Evolutionary conservation across 345 rosid species (phyloP).

Genomic region (Carallia pectinifolia): DNA sequence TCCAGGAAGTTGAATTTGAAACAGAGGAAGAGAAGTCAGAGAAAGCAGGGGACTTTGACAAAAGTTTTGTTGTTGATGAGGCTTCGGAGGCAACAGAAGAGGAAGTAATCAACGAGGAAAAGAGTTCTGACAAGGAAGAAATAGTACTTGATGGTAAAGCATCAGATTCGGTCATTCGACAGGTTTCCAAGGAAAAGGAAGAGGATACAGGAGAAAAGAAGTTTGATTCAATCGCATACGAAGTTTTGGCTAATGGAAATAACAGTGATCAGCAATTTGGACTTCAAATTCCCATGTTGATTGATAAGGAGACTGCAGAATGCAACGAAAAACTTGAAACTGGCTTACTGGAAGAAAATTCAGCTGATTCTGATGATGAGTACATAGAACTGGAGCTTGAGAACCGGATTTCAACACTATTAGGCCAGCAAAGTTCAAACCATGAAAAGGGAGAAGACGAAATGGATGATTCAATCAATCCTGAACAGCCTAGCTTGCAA

Average conservation of each 20-base stretch:
- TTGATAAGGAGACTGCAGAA: background rate
- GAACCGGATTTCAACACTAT: conserved; percentile 22
- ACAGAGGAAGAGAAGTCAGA: conserved; percentile 5
- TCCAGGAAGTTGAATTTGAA: background rate
- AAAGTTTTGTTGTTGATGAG: conserved; percentile 11
- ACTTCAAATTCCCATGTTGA: conserved; percentile 19
- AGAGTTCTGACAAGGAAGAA: background rate
- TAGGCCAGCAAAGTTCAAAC: conserved; percentile 16
- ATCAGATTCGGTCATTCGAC: background rate
- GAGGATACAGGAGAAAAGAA: background rate
- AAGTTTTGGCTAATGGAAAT: conserved; percentile 24
- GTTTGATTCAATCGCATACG: conserved; percentile 8
- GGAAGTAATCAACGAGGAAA: background rate
- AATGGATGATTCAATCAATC: conserved; percentile 8
- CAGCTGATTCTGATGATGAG: conserved; percentile 39
- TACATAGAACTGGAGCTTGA: conserved; percentile 45
- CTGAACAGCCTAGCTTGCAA: conserved; percentile 18
- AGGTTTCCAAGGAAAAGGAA: background rate
- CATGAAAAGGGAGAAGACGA: conserved; percentile 18
- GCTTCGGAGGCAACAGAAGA: conserved; percentile 9
- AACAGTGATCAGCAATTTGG: conserved; percentile 13
- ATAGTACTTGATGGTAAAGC: conserved; percentile 1
- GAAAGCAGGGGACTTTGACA: conserved; percentile 20
- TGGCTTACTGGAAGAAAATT: background rate
- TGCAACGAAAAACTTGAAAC: conserved; percentile 7